These are phyloP conservation scores for Taphrina deformans DNA, from an alignment of 1,139 yeast species.

Conservation along the genomic window DNA sequence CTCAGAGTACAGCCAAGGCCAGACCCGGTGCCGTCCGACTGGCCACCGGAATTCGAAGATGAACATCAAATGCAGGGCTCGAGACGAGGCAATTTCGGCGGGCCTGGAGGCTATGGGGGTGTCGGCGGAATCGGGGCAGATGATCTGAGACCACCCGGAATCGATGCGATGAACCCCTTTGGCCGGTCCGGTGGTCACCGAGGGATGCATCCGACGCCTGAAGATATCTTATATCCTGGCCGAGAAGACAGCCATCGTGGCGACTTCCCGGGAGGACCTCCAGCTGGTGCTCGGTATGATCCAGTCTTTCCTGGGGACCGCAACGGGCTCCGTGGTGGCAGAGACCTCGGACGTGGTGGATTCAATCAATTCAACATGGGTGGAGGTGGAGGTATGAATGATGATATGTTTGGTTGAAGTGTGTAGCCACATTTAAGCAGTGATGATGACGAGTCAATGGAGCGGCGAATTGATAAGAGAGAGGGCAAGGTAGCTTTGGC, in stretches of 20 bases:
- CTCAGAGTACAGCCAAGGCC: conserved; percentile 14
- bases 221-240: conserved; percentile 39
- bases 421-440: too few relatives aligned
- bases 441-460: background rate
- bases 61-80: conserved; percentile 38
- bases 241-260: conserved; percentile 31
- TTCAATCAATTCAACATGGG: background rate
- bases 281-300: conserved; percentile 37
- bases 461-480: too few relatives aligned
- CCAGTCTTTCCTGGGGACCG: conserved; percentile 36
- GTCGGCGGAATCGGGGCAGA: conserved; percentile 40
- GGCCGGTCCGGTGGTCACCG: conserved; percentile 34
- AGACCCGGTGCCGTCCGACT: conserved; percentile 22
- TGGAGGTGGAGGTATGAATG: background rate
- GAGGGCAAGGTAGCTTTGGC: too few relatives aligned
- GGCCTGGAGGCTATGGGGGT: conserved; percentile 4
- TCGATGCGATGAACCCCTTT: conserved; percentile 38
- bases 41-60: conserved; percentile 41
- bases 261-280: conserved; percentile 15
- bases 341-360: conserved; percentile 22
- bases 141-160: conserved; percentile 41
- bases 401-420: background rate
- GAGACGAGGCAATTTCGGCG: conserved; percentile 23
- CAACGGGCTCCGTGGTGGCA: conserved; percentile 19
- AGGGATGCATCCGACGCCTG: conserved; percentile 40